phyloP scores from a whole-genome alignment of 2,329 filamentous ascomycete genomes.

The Cladophialophora exuberans region DNA sequence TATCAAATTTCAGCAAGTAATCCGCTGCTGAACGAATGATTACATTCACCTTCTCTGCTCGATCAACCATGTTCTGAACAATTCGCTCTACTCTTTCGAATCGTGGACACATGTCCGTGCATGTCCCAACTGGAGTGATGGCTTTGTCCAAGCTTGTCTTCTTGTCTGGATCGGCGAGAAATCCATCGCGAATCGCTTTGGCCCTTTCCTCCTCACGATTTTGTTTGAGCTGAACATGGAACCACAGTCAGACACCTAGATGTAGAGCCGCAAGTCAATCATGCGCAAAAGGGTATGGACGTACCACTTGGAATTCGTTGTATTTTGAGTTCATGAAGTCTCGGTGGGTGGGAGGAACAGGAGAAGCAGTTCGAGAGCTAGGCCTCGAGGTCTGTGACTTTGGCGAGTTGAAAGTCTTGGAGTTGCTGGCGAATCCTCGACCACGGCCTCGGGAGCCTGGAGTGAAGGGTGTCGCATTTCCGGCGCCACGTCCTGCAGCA shows the following conservation, averaged over 20 bases:
- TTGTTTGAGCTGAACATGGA: constrained; percentile 49
- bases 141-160: constrained; percentile 63
- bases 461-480: constrained; percentile 6
- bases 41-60: constrained; percentile 58
- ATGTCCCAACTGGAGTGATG: constrained; percentile 64
- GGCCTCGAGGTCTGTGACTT: constrained; percentile 20
- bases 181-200: constrained; percentile 55
- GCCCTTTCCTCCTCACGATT: constrained; percentile 54
- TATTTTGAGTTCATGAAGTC: constrained; percentile 27
- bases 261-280: constrained; percentile 26
- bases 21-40: background rate
- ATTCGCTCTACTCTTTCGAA: constrained; percentile 65
- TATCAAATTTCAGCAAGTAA: constrained; percentile 15
- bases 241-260: constrained; percentile 35
- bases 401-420: constrained; percentile 27
- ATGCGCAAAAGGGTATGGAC: constrained; percentile 21
- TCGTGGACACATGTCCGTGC: constrained; percentile 67
- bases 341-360: constrained; percentile 21
- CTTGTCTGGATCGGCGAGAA: constrained; percentile 63
- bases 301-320: constrained; percentile 29
- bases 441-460: constrained; percentile 21
- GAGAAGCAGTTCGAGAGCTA: constrained; percentile 21
- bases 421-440: constrained; percentile 21
- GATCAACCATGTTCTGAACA: constrained; percentile 64
- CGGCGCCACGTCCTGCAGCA: constrained; percentile 24